These are phyloP conservation scores for Stagonosporopsis vannaccii DNA, from an alignment of 2,329 filamentous ascomycete species.

Conservation along the genomic window DNA sequence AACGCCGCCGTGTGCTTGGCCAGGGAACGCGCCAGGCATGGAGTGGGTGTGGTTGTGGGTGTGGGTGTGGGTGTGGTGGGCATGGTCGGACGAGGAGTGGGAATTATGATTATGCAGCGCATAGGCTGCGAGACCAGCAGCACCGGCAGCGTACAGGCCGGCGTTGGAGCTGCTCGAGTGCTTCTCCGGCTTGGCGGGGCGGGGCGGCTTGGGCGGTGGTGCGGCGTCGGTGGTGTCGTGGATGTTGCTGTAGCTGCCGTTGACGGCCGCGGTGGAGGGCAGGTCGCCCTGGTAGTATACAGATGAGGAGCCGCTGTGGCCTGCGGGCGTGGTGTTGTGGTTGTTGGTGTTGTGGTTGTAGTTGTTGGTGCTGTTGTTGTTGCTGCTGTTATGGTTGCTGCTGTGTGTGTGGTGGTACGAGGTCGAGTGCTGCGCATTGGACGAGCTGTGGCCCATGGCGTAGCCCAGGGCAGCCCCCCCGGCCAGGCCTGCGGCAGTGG, in stretches of 20 bases:
- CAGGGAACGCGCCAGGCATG: conserved; percentile 41
- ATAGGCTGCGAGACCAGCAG: conserved; percentile 57
- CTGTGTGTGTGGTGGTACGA: conserved; percentile 24
- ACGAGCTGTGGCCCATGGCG: conserved; percentile 46
- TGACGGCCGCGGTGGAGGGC: conserved; percentile 37
- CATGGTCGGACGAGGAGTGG: conserved; percentile 22
- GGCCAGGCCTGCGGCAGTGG: conserved; percentile 46
- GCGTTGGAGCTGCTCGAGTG: conserved; percentile 53
- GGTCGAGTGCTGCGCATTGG: conserved; percentile 34
- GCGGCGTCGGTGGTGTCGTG: conserved; percentile 32
- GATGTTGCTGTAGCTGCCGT: conserved; percentile 45
- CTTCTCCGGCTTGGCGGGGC: conserved; percentile 52
- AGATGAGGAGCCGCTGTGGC: conserved; percentile 18
- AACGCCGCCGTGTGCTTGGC: conserved; percentile 26
- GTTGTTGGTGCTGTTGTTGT: conserved; percentile 4
- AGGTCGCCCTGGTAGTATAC: conserved; percentile 42
- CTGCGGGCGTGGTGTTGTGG: background rate
- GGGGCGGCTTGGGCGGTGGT: conserved; percentile 44
- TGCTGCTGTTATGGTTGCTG: conserved; percentile 6
- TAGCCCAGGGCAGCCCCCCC: conserved; percentile 54
- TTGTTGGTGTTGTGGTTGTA: conserved; percentile 18
- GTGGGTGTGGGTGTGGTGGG: conserved; percentile 44
- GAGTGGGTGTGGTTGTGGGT: conserved; percentile 35
- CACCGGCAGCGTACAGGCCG: conserved; percentile 56
- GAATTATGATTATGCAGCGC: conserved; percentile 52